Percentiles rank a stretch among this genome's conserved stretches.
Conservation (phyloP, 495 filamentous ascomycete species). For the Hyaloscypha finlandica region DNA sequence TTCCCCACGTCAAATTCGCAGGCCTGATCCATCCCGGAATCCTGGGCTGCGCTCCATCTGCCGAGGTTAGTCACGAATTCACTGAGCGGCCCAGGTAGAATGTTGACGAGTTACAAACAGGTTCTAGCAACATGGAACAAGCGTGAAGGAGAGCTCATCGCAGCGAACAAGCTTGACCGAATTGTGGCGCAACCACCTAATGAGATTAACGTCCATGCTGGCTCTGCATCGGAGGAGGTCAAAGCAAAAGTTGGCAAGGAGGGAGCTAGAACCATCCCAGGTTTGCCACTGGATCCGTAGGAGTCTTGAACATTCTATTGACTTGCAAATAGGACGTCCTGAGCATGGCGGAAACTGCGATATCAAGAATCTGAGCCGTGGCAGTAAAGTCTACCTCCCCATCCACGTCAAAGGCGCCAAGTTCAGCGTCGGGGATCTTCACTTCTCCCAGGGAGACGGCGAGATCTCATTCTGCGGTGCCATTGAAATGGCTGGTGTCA, state of each 20-base stretch:
- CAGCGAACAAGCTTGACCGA: constrained; percentile 63
- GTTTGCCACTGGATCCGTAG: constrained; percentile 32
- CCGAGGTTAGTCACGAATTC: constrained; percentile 38
- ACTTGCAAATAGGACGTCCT: constrained; percentile 20
- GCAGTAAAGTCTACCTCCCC: constrained; percentile 87
- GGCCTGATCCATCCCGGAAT: constrained; percentile 97
- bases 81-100: background rate
- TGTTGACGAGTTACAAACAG: constrained; percentile 1
- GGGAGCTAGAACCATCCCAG: constrained; percentile 87
- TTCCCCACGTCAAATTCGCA: constrained; percentile 84
- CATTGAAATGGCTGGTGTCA: constrained; percentile 94
- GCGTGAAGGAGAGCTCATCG: constrained; percentile 77
- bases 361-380: constrained; percentile 88
- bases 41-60: constrained; percentile 84
- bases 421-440: constrained; percentile 81
- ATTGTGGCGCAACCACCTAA: constrained; percentile 82
- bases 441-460: constrained; percentile 47
- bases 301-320: constrained; percentile 12
- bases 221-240: constrained; percentile 59
- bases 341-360: constrained; percentile 68
- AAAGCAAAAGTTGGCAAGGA: constrained; percentile 79
- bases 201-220: constrained; percentile 70
- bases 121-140: constrained; percentile 72
- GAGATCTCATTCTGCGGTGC: constrained; percentile 97
- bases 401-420: constrained; percentile 83